Conservation (phyloP, 192 early-diverging fungal genomes). For the Backusella mclennaniae region DNA sequence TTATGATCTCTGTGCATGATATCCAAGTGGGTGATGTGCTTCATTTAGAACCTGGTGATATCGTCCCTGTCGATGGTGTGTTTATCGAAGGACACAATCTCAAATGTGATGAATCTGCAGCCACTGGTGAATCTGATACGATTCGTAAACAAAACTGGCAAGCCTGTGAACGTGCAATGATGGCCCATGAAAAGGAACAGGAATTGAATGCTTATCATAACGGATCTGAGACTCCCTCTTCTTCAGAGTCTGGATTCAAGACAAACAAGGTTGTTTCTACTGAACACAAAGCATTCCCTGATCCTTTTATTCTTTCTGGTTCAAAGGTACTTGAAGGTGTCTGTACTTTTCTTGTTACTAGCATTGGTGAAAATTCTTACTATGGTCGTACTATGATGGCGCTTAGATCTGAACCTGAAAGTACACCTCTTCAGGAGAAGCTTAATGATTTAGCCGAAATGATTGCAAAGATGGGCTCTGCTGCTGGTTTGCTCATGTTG, state of each 20-base stretch:
- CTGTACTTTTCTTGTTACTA: constrained; percentile 80
- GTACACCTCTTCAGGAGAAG: constrained; percentile 92
- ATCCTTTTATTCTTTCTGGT: constrained; percentile 92
- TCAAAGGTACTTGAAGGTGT: constrained; percentile 90
- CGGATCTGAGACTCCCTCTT: constrained; percentile 7
- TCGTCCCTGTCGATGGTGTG: constrained; percentile 91
- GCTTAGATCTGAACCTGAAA: constrained; percentile 79
- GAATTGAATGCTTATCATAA: constrained; percentile 15
- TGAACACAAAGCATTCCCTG: constrained; percentile 35
- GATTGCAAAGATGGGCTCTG: constrained; percentile 91
- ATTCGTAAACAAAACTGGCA: constrained; percentile 74
- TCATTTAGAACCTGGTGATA: constrained; percentile 87
- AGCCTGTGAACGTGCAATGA: constrained; percentile 33
- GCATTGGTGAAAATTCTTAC: constrained; percentile 83
- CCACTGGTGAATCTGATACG: constrained; percentile 92
- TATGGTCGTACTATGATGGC: constrained; percentile 90
- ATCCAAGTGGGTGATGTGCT: constrained; percentile 91
- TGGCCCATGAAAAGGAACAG: constrained; percentile 1
- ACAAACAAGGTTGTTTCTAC: constrained; percentile 21
- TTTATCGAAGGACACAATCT: constrained; percentile 84
- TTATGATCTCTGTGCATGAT: constrained; percentile 71
- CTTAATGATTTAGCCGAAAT: constrained; percentile 84
- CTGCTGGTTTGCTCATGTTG: constrained; percentile 84
- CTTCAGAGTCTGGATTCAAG: background rate
- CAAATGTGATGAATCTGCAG: constrained; percentile 87